phyloP scores from a whole-genome alignment of 2,329 filamentous ascomycete genomes.

The Sordariomycetes sp. region DNA sequence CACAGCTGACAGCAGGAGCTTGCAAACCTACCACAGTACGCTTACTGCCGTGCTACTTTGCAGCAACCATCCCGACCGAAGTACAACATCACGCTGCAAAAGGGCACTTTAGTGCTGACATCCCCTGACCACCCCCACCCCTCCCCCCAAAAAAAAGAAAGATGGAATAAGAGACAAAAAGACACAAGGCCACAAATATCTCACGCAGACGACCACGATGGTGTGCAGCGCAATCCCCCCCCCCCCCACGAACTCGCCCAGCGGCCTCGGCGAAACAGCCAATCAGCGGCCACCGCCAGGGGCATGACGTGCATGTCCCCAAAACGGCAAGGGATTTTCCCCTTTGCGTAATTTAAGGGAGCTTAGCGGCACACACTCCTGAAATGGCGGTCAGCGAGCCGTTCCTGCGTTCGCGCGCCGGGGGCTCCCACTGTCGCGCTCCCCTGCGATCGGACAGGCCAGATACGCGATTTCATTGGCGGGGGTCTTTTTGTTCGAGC shows the following conservation, averaged over 20 bases:
- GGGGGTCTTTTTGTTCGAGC: not conserved
- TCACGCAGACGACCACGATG: not conserved
- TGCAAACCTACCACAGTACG: too few relatives aligned
- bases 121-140: too few relatives aligned
- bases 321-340: not conserved
- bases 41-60: too few relatives aligned
- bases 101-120: too few relatives aligned
- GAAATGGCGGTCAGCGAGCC: not conserved
- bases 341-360: not conserved
- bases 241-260: not conserved
- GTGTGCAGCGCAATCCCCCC: not conserved
- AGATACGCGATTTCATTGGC: not conserved
- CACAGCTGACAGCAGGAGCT: too few relatives aligned
- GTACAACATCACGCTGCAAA: too few relatives aligned
- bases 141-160: too few relatives aligned
- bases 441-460: not conserved
- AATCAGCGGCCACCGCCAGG: not conserved
- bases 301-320: not conserved
- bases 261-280: not conserved
- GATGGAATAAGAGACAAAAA: too few relatives aligned
- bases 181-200: not conserved
- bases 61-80: too few relatives aligned
- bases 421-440: not conserved
- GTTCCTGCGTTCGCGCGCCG: not conserved
- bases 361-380: not conserved